These are phyloP conservation scores for Fusarium sp. DNA, from an alignment of 2,329 filamentous ascomycete genomes.

Conservation along the genomic window DNA sequence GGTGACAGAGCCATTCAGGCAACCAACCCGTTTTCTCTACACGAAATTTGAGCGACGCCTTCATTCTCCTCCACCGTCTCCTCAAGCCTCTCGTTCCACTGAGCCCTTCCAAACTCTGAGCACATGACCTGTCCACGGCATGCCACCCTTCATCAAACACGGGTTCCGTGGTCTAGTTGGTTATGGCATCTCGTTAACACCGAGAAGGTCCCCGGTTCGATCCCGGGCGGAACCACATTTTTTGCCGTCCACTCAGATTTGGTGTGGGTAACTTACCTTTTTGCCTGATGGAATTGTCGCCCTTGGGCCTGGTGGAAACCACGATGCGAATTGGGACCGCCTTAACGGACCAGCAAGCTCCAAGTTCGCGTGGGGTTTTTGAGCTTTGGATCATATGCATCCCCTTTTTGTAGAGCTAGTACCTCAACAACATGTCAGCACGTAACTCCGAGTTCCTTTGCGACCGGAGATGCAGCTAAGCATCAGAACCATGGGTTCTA, in stretches of 20 bases:
- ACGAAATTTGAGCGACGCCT: not conserved
- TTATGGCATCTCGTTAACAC: conserved; percentile 34
- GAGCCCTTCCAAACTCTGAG: not conserved
- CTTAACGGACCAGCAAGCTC: not conserved
- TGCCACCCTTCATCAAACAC: fast-evolving
- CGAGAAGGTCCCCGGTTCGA: conserved; percentile 33
- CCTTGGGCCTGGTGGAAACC: not conserved
- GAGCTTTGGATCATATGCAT: not conserved
- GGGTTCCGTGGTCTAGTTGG: conserved; percentile 32
- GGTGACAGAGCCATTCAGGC: not conserved
- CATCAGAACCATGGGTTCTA: not conserved
- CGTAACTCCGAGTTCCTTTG: not conserved
- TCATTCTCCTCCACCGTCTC: not conserved
- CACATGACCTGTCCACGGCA: not conserved
- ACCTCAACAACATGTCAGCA: not conserved
- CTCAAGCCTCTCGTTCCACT: not conserved
- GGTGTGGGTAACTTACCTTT: not conserved
- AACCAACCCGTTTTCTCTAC: not conserved
- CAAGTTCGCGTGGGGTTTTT: not conserved
- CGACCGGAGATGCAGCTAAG: not conserved
- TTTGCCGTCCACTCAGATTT: not conserved
- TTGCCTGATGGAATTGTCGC: not conserved
- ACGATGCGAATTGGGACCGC: not conserved
- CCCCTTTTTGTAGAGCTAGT: not conserved
- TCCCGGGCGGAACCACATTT: conserved; percentile 26